These are phyloP conservation scores for Backusella mclennaniae DNA, from an alignment of 192 early-diverging fungal genomes.

Conservation along the genomic window DNA sequence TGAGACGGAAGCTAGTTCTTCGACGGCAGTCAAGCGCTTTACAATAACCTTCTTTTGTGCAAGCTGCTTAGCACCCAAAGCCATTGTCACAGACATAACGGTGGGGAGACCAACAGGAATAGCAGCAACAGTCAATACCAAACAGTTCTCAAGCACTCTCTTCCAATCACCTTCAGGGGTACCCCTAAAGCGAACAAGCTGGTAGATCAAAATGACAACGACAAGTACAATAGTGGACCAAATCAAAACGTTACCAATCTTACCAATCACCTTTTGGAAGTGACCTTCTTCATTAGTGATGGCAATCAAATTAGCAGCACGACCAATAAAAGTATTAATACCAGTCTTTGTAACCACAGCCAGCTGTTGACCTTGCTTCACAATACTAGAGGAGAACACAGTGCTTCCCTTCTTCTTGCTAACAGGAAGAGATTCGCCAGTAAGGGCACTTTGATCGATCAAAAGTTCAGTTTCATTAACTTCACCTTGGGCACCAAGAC, in stretches of 20 bases:
- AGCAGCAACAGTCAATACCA: constrained; percentile 87
- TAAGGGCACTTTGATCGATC: constrained; percentile 89
- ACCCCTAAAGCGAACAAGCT: constrained; percentile 45
- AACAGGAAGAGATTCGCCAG: constrained; percentile 89
- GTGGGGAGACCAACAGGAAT: constrained; percentile 93
- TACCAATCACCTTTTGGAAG: constrained; percentile 92
- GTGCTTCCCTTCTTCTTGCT: constrained; percentile 74
- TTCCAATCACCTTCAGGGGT: constrained; percentile 42
- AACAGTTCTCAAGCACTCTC: constrained; percentile 60
- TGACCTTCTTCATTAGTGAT: constrained; percentile 86
- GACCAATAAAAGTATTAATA: constrained; percentile 85
- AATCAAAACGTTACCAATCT: constrained; percentile 91
- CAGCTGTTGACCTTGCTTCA: constrained; percentile 91
- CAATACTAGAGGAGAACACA: constrained; percentile 85
- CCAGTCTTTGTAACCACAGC: constrained; percentile 90
- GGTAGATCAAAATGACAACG: constrained; percentile 69
- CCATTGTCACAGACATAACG: constrained; percentile 94
- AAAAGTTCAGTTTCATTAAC: constrained; percentile 66
- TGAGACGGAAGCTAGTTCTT: constrained; percentile 87
- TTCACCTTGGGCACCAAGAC: constrained; percentile 68
- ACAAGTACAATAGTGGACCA: constrained; percentile 73
- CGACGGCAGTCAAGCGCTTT: constrained; percentile 93
- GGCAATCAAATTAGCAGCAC: constrained; percentile 85
- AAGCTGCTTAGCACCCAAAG: constrained; percentile 83
- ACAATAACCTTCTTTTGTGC: constrained; percentile 90